A percentile compares a stretch with the other conserved stretches of the same genome.
These are phyloP conservation scores for Ramularia endophylla DNA, from an alignment of 2,329 filamentous ascomycete species.

Conservation along the genomic window DNA sequence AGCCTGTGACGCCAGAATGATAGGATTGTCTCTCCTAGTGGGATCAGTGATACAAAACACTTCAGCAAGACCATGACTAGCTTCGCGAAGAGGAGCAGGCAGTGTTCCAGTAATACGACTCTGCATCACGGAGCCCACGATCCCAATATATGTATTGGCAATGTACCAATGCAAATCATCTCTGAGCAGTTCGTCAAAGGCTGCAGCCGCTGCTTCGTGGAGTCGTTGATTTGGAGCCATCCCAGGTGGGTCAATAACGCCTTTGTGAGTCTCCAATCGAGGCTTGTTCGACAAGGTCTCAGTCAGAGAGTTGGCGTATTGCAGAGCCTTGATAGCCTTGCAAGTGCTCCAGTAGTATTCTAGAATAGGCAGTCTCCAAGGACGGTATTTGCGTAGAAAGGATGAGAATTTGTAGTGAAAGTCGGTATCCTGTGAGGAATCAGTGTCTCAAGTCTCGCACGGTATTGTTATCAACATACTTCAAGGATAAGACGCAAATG, in stretches of 20 bases:
- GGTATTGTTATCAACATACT: background rate
- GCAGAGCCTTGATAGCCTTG: slow-evolving; percentile 64
- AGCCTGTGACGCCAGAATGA: slow-evolving; percentile 71
- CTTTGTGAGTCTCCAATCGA: slow-evolving; percentile 33
- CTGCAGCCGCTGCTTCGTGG: slow-evolving; percentile 54
- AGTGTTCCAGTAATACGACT: slow-evolving; percentile 61
- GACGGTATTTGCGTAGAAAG: slow-evolving; percentile 9
- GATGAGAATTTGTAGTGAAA: slow-evolving; percentile 7
- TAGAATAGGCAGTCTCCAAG: slow-evolving; percentile 9
- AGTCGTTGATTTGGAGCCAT: slow-evolving; percentile 53
- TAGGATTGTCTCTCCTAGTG: slow-evolving; percentile 64
- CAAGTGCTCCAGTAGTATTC: slow-evolving; percentile 12
- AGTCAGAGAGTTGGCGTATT: slow-evolving; percentile 63
- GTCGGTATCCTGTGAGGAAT: slow-evolving; percentile 4
- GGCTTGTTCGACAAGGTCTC: slow-evolving; percentile 44
- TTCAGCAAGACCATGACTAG: slow-evolving; percentile 67
- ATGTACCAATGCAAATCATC: slow-evolving; percentile 69
- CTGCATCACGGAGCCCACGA: slow-evolving; percentile 63
- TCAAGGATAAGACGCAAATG: slow-evolving; percentile 15
- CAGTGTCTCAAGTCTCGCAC: background rate
- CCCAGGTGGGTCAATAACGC: slow-evolving; percentile 3
- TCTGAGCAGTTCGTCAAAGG: slow-evolving; percentile 57
- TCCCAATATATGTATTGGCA: slow-evolving; percentile 60
- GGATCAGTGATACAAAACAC: slow-evolving; percentile 74
- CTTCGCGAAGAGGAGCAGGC: slow-evolving; percentile 55